phyloP scores from a whole-genome alignment of 352 stramenopile species.

The Pythium rishiriense region DNA sequence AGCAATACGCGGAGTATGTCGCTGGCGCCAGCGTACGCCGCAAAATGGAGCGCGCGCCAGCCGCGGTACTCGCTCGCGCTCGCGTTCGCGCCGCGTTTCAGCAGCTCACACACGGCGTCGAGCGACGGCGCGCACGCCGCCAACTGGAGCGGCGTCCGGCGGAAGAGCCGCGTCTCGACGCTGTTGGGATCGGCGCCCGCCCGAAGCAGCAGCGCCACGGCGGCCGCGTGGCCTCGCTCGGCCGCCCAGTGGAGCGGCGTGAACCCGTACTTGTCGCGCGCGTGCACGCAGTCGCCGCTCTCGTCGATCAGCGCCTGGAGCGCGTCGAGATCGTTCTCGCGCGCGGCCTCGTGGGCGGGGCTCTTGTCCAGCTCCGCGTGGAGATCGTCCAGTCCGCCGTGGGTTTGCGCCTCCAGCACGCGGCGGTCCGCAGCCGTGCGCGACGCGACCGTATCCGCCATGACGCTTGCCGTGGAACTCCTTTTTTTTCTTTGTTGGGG shows the following conservation, averaged over 20 bases:
- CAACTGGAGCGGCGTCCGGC: slow-evolving; percentile 67
- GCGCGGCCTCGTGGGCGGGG: slow-evolving; percentile 54
- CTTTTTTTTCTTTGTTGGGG: no score
- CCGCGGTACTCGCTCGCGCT: slow-evolving; percentile 54
- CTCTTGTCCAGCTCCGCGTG: slow-evolving; percentile 65
- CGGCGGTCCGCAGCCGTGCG: slow-evolving; percentile 26
- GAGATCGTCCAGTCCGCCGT: slow-evolving; percentile 63
- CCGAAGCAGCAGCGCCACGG: slow-evolving; percentile 38
- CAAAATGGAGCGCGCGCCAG: slow-evolving; percentile 55
- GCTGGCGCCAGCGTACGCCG: slow-evolving; percentile 40
- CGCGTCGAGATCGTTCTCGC: slow-evolving; percentile 42
- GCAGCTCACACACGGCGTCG: slow-evolving; percentile 38
- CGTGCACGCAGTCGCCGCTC: slow-evolving; percentile 31
- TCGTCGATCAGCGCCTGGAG: slow-evolving; percentile 27
- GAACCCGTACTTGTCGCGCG: slow-evolving; percentile 70
- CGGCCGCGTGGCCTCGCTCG: slow-evolving; percentile 44
- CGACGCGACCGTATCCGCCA: slow-evolving; percentile 23
- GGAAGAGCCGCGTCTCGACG: slow-evolving; percentile 69
- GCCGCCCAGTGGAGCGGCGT: slow-evolving; percentile 74
- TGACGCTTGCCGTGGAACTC: slow-evolving; percentile 7
- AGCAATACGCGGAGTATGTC: slow-evolving; percentile 18
- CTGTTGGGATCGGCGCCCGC: slow-evolving; percentile 46
- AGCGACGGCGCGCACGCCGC: slow-evolving; percentile 44
- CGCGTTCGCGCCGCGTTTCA: slow-evolving; percentile 41
- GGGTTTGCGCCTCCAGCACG: slow-evolving; percentile 17